Evolutionary conservation across 2,329 filamentous ascomycete species (phyloP).

Genomic region (Sphaerostilbella broomeana): DNA sequence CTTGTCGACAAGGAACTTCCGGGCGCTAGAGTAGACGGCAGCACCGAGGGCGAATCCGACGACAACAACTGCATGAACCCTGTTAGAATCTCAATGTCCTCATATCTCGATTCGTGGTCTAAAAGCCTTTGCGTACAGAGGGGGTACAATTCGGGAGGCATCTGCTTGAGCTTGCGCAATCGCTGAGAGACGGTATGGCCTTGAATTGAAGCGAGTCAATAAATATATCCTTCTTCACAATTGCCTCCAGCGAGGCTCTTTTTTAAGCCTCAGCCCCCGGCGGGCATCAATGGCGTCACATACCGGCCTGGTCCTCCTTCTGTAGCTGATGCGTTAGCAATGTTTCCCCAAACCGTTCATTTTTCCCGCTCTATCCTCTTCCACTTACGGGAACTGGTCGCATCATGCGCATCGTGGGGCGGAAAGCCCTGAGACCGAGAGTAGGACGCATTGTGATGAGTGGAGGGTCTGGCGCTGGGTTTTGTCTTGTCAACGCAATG

Average conservation of each 20-base stretch:
- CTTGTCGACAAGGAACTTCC: slow-evolving; percentile 85
- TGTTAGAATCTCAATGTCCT: slow-evolving; percentile 19
- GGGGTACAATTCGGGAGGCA: slow-evolving; percentile 90
- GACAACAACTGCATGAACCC: slow-evolving; percentile 60
- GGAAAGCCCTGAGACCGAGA: slow-evolving; percentile 59
- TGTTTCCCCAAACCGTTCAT: too few relatives aligned
- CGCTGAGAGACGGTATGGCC: slow-evolving; percentile 97
- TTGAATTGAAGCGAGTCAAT: slow-evolving; percentile 34
- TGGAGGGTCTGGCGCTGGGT: slow-evolving; percentile 27
- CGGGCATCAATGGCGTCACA: slow-evolving; percentile 29
- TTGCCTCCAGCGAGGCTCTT: not conserved
- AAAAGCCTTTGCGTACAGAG: slow-evolving; percentile 59
- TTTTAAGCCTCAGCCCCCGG: too few relatives aligned
- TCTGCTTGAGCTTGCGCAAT: slow-evolving; percentile 78
- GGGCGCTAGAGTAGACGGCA: slow-evolving; percentile 71
- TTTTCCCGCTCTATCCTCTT: too few relatives aligned
- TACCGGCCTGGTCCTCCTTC: slow-evolving; percentile 64
- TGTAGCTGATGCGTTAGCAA: slow-evolving; percentile 31
- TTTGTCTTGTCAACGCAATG: too few relatives aligned
- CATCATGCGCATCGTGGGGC: slow-evolving; percentile 60
- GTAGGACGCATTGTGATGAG: slow-evolving; percentile 57
- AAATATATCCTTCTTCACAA: slow-evolving; percentile 1
- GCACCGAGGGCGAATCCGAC: slow-evolving; percentile 77
- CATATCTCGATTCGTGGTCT: not conserved
- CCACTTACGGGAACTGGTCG: slow-evolving; percentile 62